Evolutionary conservation across 495 filamentous ascomycete species (phyloP).

Genomic region (Trichocladium antarcticum): DNA sequence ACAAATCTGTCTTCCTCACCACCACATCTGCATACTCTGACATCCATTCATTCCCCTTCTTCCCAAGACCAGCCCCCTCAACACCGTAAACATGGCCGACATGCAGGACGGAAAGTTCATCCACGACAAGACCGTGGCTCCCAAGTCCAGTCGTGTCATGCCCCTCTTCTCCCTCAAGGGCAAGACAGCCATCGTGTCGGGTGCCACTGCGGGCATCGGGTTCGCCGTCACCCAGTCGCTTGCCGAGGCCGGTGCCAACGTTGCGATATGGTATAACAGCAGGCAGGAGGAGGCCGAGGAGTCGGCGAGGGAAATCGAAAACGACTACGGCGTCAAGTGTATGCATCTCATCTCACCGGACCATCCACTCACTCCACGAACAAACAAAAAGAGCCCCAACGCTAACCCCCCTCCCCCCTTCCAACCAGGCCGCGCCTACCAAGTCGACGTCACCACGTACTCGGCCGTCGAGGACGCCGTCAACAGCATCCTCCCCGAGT

Average conservation of each 20-base stretch:
- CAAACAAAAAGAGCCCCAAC: too few species aligned
- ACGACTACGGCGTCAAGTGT: constrained; percentile 75
- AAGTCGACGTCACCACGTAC: constrained; percentile 53
- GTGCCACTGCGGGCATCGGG: constrained; percentile 74
- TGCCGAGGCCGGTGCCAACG: constrained; percentile 78
- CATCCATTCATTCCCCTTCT: too few species aligned
- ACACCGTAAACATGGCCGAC: constrained; percentile 28
- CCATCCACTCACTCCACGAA: too few species aligned
- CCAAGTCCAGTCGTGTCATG: constrained; percentile 51
- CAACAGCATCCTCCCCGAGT: constrained; percentile 51
- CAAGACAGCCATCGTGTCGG: constrained; percentile 74
- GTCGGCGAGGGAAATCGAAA: constrained; percentile 60
- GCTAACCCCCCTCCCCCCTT: neutral
- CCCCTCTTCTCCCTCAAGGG: constrained; percentile 77
- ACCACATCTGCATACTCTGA: too few species aligned
- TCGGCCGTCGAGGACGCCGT: constrained; percentile 47
- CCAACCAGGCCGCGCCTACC: constrained; percentile 58
- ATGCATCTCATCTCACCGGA: constrained; percentile 18
- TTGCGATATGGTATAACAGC: constrained; percentile 77
- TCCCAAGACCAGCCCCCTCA: too few species aligned
- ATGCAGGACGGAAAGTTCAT: constrained; percentile 46
- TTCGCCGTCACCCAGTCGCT: constrained; percentile 59
- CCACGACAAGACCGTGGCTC: constrained; percentile 50
- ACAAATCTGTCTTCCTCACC: too few species aligned
- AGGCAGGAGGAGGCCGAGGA: constrained; percentile 61